Conservation (phyloP, 805 yeast genomes). For the Wickerhamomyces xylosicus region DNA sequence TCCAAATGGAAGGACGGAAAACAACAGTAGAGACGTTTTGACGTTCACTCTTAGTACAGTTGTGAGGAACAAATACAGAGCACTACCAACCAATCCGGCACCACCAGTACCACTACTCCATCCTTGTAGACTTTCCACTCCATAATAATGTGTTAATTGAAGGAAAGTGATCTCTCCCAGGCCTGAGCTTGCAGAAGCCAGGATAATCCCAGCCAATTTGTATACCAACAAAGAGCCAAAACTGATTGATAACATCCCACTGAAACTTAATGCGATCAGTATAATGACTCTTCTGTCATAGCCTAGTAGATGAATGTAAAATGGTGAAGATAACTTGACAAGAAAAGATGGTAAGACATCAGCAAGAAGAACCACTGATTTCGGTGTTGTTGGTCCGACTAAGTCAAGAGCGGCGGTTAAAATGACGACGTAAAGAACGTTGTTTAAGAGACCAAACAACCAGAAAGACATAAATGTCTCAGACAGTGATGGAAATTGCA, state of each 20-base stretch:
- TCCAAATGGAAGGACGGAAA: slow-evolving; percentile 45
- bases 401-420: slow-evolving; percentile 87
- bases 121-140: slow-evolving; percentile 56
- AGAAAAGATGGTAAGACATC: slow-evolving; percentile 79
- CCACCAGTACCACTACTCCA: slow-evolving; percentile 96
- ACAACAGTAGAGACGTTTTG: slow-evolving; percentile 42
- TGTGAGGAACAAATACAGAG: slow-evolving; percentile 59
- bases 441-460: slow-evolving; percentile 79
- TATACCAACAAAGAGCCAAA: slow-evolving; percentile 23
- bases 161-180: slow-evolving; percentile 85
- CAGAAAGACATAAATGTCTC: slow-evolving; percentile 48
- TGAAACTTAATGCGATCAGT: slow-evolving; percentile 46
- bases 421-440: slow-evolving; percentile 84
- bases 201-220: slow-evolving; percentile 55
- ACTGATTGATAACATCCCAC: slow-evolving; percentile 64
- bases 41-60: slow-evolving; percentile 53
- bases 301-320: slow-evolving; percentile 57
- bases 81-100: slow-evolving; percentile 84
- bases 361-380: slow-evolving; percentile 74
- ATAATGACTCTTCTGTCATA: slow-evolving; percentile 43
- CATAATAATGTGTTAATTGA: slow-evolving; percentile 74
- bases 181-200: slow-evolving; percentile 83
- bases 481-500: too few relatives aligned
- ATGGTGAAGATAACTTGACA: slow-evolving; percentile 67
- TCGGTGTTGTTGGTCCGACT: slow-evolving; percentile 77